phyloP scores from a whole-genome alignment of 371 early-diverging fungal genomes.

The Coemansia sp. region DNA sequence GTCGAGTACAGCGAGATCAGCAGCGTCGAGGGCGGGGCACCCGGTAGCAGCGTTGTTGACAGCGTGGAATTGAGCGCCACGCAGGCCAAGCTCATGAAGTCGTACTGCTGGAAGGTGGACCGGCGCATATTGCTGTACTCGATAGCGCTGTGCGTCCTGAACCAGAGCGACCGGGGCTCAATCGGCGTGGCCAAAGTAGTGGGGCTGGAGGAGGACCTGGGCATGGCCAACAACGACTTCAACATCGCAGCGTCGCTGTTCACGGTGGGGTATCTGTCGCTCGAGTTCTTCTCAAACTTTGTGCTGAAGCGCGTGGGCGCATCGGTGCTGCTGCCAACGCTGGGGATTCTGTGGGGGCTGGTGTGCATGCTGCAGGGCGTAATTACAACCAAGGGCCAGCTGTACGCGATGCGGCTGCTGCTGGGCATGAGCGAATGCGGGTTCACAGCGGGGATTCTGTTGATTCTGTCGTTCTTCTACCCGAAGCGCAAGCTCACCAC shows the following conservation, averaged over 20 bases:
- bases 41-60: neutral
- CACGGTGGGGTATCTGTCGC: constrained; percentile 42
- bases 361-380: constrained; percentile 53
- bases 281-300: constrained; percentile 72
- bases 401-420: constrained; percentile 63
- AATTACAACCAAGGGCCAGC: constrained; percentile 49
- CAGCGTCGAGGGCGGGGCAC: neutral
- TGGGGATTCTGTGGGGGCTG: constrained; percentile 64
- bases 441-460: constrained; percentile 74
- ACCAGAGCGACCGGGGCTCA: constrained; percentile 46
- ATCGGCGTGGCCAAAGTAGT: constrained; percentile 49
- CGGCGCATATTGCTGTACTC: constrained; percentile 32
- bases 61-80: neutral
- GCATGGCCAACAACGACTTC: constrained; percentile 43
- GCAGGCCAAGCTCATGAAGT: constrained; percentile 2
- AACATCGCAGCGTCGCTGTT: constrained; percentile 45
- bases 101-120: constrained; percentile 43
- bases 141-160: constrained; percentile 29
- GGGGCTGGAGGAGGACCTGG: constrained; percentile 40
- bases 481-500: constrained; percentile 65
- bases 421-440: constrained; percentile 76
- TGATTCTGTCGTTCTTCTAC: constrained; percentile 76
- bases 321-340: constrained; percentile 54
- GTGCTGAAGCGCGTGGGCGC: constrained; percentile 67
- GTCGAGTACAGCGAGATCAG: constrained; percentile 32